A percentile compares a stretch with the other conserved stretches of the same genome.
These are phyloP conservation scores for Plasmodium falciparum DNA, from an alignment of 169 alveolate genomes.

Conservation along the genomic window DNA sequence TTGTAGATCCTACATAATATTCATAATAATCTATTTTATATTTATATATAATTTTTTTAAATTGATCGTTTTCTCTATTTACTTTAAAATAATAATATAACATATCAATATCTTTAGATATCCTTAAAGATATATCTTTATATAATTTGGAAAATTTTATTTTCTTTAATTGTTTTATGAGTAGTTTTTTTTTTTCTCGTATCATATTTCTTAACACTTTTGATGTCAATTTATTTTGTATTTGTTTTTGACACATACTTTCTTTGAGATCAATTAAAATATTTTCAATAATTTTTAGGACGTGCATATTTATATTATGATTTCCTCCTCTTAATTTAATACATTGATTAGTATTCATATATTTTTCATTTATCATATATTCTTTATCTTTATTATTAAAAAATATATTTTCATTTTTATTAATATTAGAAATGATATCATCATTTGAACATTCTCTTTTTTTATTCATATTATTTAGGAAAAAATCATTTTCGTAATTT, in stretches of 20 bases:
- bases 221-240: background rate
- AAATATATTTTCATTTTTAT: no score
- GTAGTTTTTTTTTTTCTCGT: slow-evolving; percentile 36
- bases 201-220: slow-evolving; percentile 13
- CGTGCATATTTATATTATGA: background rate
- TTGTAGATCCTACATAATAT: no score
- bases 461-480: background rate
- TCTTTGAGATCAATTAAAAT: slow-evolving; percentile 31
- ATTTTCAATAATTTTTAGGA: slow-evolving; percentile 28
- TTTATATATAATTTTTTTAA: slow-evolving; percentile 23
- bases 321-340: slow-evolving; percentile 9
- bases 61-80: slow-evolving; percentile 11
- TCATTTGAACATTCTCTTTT: background rate
- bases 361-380: no score
- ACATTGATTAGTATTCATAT: no score
- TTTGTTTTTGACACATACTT: slow-evolving; percentile 21
- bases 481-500: no score
- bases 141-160: slow-evolving; percentile 54
- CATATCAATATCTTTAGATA: slow-evolving; percentile 54
- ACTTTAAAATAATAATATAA: slow-evolving; percentile 6
- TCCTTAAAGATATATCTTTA: slow-evolving; percentile 39
- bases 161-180: slow-evolving; percentile 44
- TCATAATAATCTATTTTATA: slow-evolving; percentile 27
- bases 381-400: no score
- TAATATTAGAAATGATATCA: background rate